phyloP scores from a whole-genome alignment of 169 alveolate genomes.

The Neospora caninum region DNA sequence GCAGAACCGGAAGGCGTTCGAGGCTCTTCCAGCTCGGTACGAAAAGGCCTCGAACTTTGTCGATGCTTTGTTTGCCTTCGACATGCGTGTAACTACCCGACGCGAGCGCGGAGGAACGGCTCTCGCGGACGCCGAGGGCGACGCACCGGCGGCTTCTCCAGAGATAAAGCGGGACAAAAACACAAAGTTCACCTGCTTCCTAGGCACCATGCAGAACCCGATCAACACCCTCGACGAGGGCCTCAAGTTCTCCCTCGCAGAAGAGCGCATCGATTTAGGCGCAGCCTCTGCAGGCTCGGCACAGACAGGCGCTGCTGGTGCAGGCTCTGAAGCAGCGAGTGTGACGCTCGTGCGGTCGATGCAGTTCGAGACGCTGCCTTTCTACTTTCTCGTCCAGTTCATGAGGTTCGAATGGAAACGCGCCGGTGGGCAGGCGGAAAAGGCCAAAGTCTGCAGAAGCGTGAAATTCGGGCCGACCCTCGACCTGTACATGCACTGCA shows the following conservation, averaged over 20 bases:
- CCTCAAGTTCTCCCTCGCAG: conserved; percentile 59
- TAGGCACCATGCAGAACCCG: conserved; percentile 65
- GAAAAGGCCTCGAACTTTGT: conserved; percentile 42
- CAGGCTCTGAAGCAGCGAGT: not conserved
- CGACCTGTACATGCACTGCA: conserved; percentile 92
- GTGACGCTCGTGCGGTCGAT: conserved; percentile 42
- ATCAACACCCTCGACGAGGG: conserved; percentile 64
- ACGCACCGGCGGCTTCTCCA: not conserved
- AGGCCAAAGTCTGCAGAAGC: conserved; percentile 94
- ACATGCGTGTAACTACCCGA: conserved; percentile 28
- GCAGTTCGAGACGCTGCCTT: conserved; percentile 83
- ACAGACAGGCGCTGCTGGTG: not conserved
- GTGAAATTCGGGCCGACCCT: conserved; percentile 92
- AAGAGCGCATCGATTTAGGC: conserved; percentile 56
- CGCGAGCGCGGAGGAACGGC: not conserved
- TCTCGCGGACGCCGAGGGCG: not conserved
- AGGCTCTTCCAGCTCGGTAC: conserved; percentile 38
- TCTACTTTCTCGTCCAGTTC: conserved; percentile 91
- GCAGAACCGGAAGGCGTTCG: not conserved
- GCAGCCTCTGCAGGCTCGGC: not conserved
- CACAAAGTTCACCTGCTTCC: conserved; percentile 63
- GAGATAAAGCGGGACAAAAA: conserved; percentile 15
- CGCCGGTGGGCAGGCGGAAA: conserved; percentile 91
- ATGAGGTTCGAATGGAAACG: conserved; percentile 97
- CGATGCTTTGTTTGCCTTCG: conserved; percentile 59